These are phyloP conservation scores for Naganishia sp. DNA, from an alignment of 1,284 basidiomycete species.

Conservation along the genomic window DNA sequence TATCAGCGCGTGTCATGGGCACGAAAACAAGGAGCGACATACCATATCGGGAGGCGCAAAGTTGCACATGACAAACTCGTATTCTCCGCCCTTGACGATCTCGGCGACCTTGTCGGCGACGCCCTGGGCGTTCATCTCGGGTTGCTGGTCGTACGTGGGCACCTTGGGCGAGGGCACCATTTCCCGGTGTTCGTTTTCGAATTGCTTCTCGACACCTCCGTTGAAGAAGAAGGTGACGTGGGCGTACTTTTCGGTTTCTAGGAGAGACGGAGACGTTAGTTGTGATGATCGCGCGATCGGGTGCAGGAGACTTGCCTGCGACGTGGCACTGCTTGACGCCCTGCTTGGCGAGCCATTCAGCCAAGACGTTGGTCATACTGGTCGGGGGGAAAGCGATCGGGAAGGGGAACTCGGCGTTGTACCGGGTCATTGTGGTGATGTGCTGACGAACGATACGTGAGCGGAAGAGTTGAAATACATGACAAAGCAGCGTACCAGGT, in stretches of 20 bases:
- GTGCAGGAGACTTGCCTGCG: conserved; percentile 60
- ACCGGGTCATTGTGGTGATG: conserved; percentile 90
- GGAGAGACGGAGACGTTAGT: conserved; percentile 2
- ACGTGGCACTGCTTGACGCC: conserved; percentile 80
- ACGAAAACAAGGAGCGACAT: conserved; percentile 31
- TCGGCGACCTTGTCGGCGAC: conserved; percentile 87
- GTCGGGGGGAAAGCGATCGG: conserved; percentile 83
- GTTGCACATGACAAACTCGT: conserved; percentile 93
- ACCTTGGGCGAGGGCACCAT: conserved; percentile 88
- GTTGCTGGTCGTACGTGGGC: conserved; percentile 82
- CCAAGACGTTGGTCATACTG: conserved; percentile 84
- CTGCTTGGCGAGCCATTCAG: conserved; percentile 79
- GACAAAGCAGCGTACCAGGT: conserved; percentile 61
- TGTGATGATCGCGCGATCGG: background rate
- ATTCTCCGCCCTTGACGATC: conserved; percentile 66
- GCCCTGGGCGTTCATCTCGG: conserved; percentile 78
- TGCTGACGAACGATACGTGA: conserved; percentile 55
- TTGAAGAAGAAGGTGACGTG: conserved; percentile 98
- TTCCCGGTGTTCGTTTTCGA: conserved; percentile 74
- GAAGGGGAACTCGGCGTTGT: conserved; percentile 86
- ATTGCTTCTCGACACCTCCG: conserved; percentile 88
- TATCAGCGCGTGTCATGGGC: background rate
- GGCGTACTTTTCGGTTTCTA: conserved; percentile 91
- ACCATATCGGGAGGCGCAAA: conserved; percentile 95
- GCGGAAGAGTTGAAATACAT: background rate